Evolutionary conservation across 2,329 filamentous ascomycete species (phyloP), one percentile per base, ranked within the genome.

Genomic region (Talaromyces sp.): DNA sequence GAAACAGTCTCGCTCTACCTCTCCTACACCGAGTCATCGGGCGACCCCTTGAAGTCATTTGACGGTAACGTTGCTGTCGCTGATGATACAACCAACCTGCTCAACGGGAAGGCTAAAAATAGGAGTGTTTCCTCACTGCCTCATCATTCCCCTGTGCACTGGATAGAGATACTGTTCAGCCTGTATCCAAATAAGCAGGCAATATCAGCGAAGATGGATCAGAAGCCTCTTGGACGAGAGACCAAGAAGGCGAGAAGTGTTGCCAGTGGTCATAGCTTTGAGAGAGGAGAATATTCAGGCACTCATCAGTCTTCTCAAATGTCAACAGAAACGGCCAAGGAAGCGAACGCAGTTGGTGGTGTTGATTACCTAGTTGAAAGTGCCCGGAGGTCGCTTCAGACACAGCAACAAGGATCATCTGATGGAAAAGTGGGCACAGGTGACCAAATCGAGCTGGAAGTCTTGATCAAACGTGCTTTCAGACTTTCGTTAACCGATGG

Each of bases 21-120:
- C 16, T 61, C 45, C 43, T 61, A 61, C 31, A 27, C 59, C 16
- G 59, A 61, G 43, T 50, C 59, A 41, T 50, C 59, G 9, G 24
- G 49, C 31, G 43, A 61, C 27, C 41, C 45, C 3, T 19, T 37
- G 45, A 49, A 39, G 43, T 61, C 33, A 27, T 50, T 50, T 35
- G 19, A 61, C 33, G 35, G 19, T 19, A 31, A 31, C 10, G n/a
- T 39, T 4, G 11, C 52, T 50, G 45, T 33, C 6, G 11, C 39
- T 19, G 33, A 61, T 50, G n/a, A 61, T 50, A n/a, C 59, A 61
- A 35, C 31, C 14, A 49, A 52, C 13, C 19, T 24, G 10, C 59
- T 50, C 31, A 56, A 56, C 41, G 45, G 10, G 24, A 49, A 50
- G 2, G 35, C 45, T 9, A 7, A 50, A n/a, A 33, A 50, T 50